These are phyloP conservation scores for Pilasporangium apinafurcum DNA, from an alignment of 352 stramenopile genomes.

Conservation along the genomic window DNA sequence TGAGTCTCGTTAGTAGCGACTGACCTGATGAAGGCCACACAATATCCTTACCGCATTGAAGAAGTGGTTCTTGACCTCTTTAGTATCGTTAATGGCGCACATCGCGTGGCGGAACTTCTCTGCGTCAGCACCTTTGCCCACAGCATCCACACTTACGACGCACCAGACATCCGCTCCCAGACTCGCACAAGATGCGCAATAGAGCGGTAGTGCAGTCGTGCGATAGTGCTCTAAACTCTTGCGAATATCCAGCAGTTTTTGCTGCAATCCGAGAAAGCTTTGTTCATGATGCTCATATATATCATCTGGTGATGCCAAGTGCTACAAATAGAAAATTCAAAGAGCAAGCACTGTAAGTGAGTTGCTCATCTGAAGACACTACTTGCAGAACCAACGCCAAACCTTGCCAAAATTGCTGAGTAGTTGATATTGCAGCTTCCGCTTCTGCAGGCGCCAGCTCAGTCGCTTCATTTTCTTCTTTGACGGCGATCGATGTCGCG, in stretches of 20 bases:
- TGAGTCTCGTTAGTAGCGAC: no score
- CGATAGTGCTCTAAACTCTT: constrained; percentile 67
- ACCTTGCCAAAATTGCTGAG: constrained; percentile 52
- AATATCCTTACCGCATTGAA: constrained; percentile 45
- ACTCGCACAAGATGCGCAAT: constrained; percentile 52
- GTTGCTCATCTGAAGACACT: not conserved
- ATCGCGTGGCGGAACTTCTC: constrained; percentile 71
- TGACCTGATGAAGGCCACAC: no score
- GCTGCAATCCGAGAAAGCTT: constrained; percentile 54
- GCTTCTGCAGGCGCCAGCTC: constrained; percentile 56
- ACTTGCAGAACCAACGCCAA: not conserved
- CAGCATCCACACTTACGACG: constrained; percentile 55
- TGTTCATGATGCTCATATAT: constrained; percentile 68
- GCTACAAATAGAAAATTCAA: constrained; percentile 13
- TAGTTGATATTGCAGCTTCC: constrained; percentile 49
- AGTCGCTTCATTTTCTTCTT: constrained; percentile 27
- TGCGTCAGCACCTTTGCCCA: constrained; percentile 52
- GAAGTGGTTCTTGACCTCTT: constrained; percentile 68
- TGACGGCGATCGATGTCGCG: constrained; percentile 18
- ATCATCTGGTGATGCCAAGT: constrained; percentile 42
- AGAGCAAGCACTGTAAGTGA: not conserved
- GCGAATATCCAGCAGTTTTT: constrained; percentile 69
- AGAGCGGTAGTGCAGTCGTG: constrained; percentile 44
- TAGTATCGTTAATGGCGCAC: constrained; percentile 72
- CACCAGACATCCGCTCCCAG: constrained; percentile 72